Conservation (phyloP, 148 eudicot species). For the Oxyria digyna region DNA sequence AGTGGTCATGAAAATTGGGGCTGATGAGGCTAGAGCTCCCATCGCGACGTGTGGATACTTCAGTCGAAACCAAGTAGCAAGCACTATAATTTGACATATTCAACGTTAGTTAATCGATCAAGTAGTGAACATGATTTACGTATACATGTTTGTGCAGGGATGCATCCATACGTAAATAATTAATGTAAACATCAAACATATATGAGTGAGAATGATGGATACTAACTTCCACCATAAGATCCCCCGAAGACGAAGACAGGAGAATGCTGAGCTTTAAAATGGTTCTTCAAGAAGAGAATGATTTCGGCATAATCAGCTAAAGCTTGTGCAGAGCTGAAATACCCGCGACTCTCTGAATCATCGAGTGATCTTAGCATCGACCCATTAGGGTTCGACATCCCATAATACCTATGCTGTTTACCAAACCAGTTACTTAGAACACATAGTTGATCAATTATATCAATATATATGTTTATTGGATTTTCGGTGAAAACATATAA, state of each 20-base stretch:
- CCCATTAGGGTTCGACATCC: conserved; percentile 68
- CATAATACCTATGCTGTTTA: conserved; percentile 26
- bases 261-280: conserved; percentile 64
- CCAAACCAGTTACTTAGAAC: neutral
- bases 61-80: conserved; percentile 47
- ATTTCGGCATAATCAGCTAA: conserved; percentile 76
- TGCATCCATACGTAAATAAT: too few relatives aligned
- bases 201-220: neutral
- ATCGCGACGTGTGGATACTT: conserved; percentile 49
- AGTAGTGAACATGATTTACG: neutral
- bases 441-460: too few relatives aligned
- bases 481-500: too few relatives aligned
- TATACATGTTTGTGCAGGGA: too few relatives aligned
- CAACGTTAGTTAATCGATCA: neutral
- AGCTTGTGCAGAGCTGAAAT: conserved; percentile 78
- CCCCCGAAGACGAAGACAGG: conserved; percentile 58
- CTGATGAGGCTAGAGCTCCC: conserved; percentile 54
- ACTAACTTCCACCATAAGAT: conserved; percentile 8
- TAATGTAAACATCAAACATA: too few relatives aligned
- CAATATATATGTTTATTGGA: too few relatives aligned
- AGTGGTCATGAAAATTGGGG: conserved; percentile 26
- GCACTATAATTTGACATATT: conserved; percentile 17
- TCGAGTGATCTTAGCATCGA: neutral
- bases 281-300: conserved; percentile 49
- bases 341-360: neutral